Conservation (phyloP, 768 basidiomycete species). For the Hortiboletus flavorubellus region DNA sequence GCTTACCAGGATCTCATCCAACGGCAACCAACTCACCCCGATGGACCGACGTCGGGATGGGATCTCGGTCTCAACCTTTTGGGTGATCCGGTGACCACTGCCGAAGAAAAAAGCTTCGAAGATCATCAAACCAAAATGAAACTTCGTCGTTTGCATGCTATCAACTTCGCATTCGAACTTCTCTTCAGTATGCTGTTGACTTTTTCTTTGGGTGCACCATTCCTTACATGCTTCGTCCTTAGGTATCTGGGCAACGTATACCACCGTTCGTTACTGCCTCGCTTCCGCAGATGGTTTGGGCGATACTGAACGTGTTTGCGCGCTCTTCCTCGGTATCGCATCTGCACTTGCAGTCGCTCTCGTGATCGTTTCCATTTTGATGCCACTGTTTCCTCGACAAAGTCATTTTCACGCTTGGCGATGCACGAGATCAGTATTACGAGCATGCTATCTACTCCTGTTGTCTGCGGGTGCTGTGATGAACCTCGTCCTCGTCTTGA, state of each 20-base stretch:
- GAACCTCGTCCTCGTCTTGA: conserved; percentile 52
- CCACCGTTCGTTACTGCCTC: conserved; percentile 60
- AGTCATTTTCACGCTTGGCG: conserved; percentile 8
- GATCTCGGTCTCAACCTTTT: conserved; percentile 30
- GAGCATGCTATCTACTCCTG: conserved; percentile 42
- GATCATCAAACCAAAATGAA: conserved; percentile 29
- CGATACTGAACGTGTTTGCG: conserved; percentile 37
- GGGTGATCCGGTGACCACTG: conserved; percentile 29
- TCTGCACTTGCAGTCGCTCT: conserved; percentile 24
- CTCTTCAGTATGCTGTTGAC: conserved; percentile 35
- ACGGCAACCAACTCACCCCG: conserved; percentile 43
- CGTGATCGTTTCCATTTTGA: conserved; percentile 38
- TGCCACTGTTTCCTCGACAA: conserved; percentile 34
- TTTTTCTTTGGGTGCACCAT: background rate
- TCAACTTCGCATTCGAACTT: conserved; percentile 27
- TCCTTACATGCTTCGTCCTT: background rate
- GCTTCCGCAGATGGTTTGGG: conserved; percentile 49
- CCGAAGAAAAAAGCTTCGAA: conserved; percentile 31
- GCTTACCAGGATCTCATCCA: conserved; percentile 38
- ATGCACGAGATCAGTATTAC: conserved; percentile 28
- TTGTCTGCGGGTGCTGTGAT: conserved; percentile 50
- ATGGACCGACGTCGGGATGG: conserved; percentile 31
- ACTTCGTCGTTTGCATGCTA: conserved; percentile 33
- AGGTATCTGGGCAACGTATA: conserved; percentile 64
- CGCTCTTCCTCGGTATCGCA: conserved; percentile 25